Base-by-base conservation (phyloP, 345 rosid species). In the Hirschfeldia incana region DNA sequence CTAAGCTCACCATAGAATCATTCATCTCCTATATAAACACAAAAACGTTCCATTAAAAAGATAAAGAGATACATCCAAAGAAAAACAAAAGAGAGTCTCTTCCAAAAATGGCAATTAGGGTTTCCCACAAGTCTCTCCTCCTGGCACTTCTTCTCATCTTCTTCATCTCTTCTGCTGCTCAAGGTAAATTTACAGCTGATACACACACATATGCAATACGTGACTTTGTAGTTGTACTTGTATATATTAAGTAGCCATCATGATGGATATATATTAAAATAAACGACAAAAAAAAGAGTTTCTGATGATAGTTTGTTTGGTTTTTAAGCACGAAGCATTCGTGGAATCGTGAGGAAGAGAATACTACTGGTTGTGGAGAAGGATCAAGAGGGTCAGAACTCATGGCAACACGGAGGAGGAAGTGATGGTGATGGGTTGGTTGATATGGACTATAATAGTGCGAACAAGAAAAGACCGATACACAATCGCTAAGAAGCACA, bases 381-480 rank as follows among this genome's bases (percentile, higher is more conserved):
- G 68, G 76, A 7, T 42, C 73, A 70, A 80, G 83, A 65, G 58
- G 76, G 1, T 65, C 63, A 13, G 26, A 58, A 75, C 28, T 29
- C 21, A 70, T 65, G 36, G 64, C 73, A 75, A 8, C 63, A 70
- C 5, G 69, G 44, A 65, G 80, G 76, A 70, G 76, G 73, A 70
- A 70, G 69, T 70, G 80, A 80, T 42, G 57, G 32, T 59, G 80
- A 80, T 65, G 83, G 83, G 32, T 70, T 80, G 28, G 76, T 80
- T 68, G 83, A 80, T 65, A 80, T 75, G 80, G 83, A 80, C 49
- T 80, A 80, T 59, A 75, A 80, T 42, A 58, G 73, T 65, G 83
- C 80, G 26, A 80, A 80, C 72, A 80, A 76, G 80, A 80, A 80
- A 65, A 75, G 80, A 65, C 83, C 83, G 0, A 80, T 80, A 65